Evolutionary conservation across 805 yeast species (phyloP).

Genomic region (Wickerhamiella australiensis): DNA sequence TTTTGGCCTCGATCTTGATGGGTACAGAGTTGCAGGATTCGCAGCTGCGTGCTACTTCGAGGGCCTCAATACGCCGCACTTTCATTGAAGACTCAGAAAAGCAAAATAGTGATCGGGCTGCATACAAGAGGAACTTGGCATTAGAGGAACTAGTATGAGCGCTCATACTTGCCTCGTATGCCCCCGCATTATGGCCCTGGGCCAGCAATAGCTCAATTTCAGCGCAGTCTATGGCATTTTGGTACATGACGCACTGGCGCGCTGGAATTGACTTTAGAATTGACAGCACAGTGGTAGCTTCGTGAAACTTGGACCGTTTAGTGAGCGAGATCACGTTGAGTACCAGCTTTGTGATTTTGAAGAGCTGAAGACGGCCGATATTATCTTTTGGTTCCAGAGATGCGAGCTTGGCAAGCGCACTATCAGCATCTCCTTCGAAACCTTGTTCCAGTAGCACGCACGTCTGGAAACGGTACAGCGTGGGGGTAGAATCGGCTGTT

Average conservation of each 20-base stretch:
- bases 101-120: slow-evolving; percentile 8
- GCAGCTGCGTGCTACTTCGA: slow-evolving; percentile 2
- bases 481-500: not conserved
- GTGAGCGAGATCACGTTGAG: not conserved
- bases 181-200: slow-evolving; percentile 3
- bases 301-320: not conserved
- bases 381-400: not conserved
- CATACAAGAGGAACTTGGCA: not conserved
- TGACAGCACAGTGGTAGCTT: not conserved
- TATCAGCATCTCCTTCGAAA: not conserved
- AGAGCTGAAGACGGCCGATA: not conserved
- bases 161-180: not conserved
- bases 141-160: not conserved
- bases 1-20: not conserved
- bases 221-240: not conserved
- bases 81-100: slow-evolving; percentile 5
- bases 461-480: not conserved
- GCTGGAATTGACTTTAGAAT: not conserved
- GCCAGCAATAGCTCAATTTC: slow-evolving; percentile 6
- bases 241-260: not conserved
- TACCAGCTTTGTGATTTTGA: not conserved
- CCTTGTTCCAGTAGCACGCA: not conserved
- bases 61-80: slow-evolving; percentile 8
- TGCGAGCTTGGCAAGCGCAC: not conserved
- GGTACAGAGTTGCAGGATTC: slow-evolving; percentile 4